Evolutionary conservation across 768 basidiomycete genomes (phyloP).

Genomic region (Rhizopogon roseolus): DNA sequence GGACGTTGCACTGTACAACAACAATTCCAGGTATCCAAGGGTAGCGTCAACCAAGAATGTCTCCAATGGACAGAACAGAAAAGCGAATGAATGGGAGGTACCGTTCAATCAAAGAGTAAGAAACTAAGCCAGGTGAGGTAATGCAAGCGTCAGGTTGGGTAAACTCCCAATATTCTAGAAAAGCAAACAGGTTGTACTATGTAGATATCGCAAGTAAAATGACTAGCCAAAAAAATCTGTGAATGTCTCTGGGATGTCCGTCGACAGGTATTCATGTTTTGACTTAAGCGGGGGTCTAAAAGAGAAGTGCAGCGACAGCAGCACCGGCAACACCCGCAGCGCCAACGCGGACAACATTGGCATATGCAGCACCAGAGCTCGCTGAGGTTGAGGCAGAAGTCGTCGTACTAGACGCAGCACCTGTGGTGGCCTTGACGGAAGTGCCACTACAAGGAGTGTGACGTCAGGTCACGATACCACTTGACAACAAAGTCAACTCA

Average conservation of each 20-base stretch:
- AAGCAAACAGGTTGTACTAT: constrained; percentile 10
- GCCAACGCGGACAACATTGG: constrained; percentile 38
- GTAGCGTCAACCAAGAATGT: neutral
- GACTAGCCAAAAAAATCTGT: constrained; percentile 5
- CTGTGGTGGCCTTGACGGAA: neutral
- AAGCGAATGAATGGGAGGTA: neutral
- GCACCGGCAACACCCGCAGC: constrained; percentile 33
- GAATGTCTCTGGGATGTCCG: constrained; percentile 12
- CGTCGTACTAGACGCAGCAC: neutral
- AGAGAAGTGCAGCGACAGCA: constrained; percentile 33
- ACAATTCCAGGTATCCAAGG: constrained; percentile 15
- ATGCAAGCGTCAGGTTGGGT: neutral
- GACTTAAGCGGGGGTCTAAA: constrained; percentile 17
- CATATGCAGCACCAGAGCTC: constrained; percentile 32
- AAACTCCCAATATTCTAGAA: constrained; percentile 2
- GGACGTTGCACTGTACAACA: constrained; percentile 10
- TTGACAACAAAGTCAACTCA: constrained; percentile 9
- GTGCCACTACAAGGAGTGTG: constrained; percentile 1
- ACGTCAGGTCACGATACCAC: constrained; percentile 9
- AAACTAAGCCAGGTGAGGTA: neutral
- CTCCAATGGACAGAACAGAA: neutral
- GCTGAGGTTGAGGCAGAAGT: constrained; percentile 25
- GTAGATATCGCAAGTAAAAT: constrained; percentile 10
- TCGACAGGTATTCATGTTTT: constrained; percentile 17
- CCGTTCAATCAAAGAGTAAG: constrained; percentile 1